phyloP scores from a whole-genome alignment of 2,329 filamentous ascomycete species.

The Ascosphaera aggregata region DNA sequence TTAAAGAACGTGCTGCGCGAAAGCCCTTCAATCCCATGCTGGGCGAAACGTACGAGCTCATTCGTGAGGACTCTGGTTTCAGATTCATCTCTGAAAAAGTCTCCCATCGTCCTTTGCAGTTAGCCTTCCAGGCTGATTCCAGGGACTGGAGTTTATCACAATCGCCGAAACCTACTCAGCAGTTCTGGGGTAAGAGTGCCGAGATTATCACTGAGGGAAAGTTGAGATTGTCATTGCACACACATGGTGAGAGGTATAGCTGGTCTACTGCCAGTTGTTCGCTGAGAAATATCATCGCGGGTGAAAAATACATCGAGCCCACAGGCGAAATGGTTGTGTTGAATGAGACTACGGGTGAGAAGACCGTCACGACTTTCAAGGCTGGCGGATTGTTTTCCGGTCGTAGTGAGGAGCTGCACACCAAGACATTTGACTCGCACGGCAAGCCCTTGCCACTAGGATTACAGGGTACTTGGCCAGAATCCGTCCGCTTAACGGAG shows the following conservation, averaged over 20 bases:
- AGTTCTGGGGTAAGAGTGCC: slow-evolving; percentile 96
- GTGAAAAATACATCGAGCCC: slow-evolving; percentile 94
- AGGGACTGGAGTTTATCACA: slow-evolving; percentile 70
- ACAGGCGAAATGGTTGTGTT: slow-evolving; percentile 70
- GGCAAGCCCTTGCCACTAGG: slow-evolving; percentile 43
- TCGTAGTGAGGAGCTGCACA: slow-evolving; percentile 66
- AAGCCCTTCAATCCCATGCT: slow-evolving; percentile 97
- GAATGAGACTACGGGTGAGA: slow-evolving; percentile 65
- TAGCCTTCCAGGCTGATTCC: slow-evolving; percentile 84
- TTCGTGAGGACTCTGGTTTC: slow-evolving; percentile 70
- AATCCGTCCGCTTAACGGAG: slow-evolving; percentile 40
- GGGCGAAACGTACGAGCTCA: slow-evolving; percentile 83
- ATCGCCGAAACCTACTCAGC: slow-evolving; percentile 70
- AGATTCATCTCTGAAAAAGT: slow-evolving; percentile 92
- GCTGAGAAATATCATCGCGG: slow-evolving; percentile 85
- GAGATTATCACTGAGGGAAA: slow-evolving; percentile 87
- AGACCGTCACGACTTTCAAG: slow-evolving; percentile 76
- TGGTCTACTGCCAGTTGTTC: slow-evolving; percentile 82
- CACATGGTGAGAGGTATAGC: slow-evolving; percentile 58
- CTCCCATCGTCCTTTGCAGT: slow-evolving; percentile 69
- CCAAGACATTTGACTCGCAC: slow-evolving; percentile 45
- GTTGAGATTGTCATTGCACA: slow-evolving; percentile 52
- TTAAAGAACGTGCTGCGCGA: slow-evolving; percentile 75
- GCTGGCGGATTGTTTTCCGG: slow-evolving; percentile 94
- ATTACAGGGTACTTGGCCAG: slow-evolving; percentile 68